Base-by-base conservation (phyloP, 768 basidiomycete genomes). In the Amanita subjunquillea region DNA sequence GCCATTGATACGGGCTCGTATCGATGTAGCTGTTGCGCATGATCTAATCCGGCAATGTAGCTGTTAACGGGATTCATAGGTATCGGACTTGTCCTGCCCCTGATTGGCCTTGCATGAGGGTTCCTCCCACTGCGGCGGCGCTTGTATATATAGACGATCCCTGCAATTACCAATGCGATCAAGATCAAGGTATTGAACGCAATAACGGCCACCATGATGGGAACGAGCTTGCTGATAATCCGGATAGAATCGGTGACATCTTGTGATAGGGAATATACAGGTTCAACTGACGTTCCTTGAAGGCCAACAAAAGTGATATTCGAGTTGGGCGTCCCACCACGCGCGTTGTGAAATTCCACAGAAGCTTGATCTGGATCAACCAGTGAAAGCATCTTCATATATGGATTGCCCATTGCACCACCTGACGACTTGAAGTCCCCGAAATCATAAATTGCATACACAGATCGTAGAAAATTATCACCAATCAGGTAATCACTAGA, bases 381-480 rank as follows among this genome's bases (percentile, higher is more conserved):
- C 49, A 89, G 72, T 12, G 86, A 69, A 55, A 89, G 72, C 37
- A 92, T 67, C 65, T 83, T 83, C 68, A 92, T 76, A 63, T 86
- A 89, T 4, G 90, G 90, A 61, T 82, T 66, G 38, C 86, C 87
- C 80, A 82, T 82, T 13, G 74, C 65, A 36, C 34, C 34, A 13
- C 80, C 82, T 4, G 74, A 69, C 10, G 73, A 63, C 60, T 82
- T 77, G 58, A 79, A 89, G 67, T 91, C 86, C 22, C 89, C 89
- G 62, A 85, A 92, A 65, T 91, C 85, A 64, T 90, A 92, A 52
- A 92, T 68, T 6, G 86, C 77, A 65, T 91, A 91, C 37, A 91
- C 69, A 13, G 87, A 86, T 54, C 90, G 87, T 54, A 92, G 74
- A 62, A 89, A 76, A 60, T 87, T 91, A 66, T 87, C 89, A 20